Conservation (phyloP, 2,329 filamentous ascomycete genomes). For the Geosmithia putterillii region DNA sequence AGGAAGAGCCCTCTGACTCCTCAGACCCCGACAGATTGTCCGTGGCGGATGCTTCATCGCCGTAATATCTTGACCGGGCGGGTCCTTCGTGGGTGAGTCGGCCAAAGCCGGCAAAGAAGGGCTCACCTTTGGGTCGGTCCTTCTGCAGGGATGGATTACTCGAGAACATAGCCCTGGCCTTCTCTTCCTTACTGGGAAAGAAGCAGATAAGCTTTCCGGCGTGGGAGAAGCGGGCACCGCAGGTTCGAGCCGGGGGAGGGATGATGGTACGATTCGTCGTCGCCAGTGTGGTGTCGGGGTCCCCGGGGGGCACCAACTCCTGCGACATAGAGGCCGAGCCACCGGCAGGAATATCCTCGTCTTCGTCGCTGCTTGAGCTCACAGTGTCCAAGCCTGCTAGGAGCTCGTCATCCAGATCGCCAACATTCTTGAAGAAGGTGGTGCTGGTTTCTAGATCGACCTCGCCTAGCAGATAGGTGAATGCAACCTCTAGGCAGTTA, state of each 20-base stretch:
- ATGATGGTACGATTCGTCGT: slow-evolving; percentile 38
- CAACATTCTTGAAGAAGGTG: slow-evolving; percentile 49
- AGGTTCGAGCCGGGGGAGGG: slow-evolving; percentile 43
- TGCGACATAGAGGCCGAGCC: slow-evolving; percentile 49
- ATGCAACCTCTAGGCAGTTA: slow-evolving; percentile 49
- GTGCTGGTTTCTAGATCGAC: slow-evolving; percentile 48
- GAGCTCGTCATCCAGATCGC: slow-evolving; percentile 39
- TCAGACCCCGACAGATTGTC: slow-evolving; percentile 39
- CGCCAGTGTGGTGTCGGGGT: slow-evolving; percentile 39
- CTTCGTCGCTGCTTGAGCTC: slow-evolving; percentile 79
- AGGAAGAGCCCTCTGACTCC: slow-evolving; percentile 31
- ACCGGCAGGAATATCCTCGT: slow-evolving; percentile 40
- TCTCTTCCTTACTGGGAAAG: slow-evolving; percentile 56
- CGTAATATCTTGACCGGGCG: slow-evolving; percentile 30
- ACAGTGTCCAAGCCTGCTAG: slow-evolving; percentile 51
- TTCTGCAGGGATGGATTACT: slow-evolving; percentile 30
- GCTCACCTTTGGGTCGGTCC: slow-evolving; percentile 38
- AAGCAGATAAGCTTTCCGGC: slow-evolving; percentile 55
- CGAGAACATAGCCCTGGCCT: slow-evolving; percentile 36
- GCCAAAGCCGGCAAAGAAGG: slow-evolving; percentile 45
- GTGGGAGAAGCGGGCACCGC: slow-evolving; percentile 48
- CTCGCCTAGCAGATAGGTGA: slow-evolving; percentile 52
- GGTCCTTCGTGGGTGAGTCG: slow-evolving; percentile 38
- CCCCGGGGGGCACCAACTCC: slow-evolving; percentile 37
- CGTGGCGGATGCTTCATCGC: slow-evolving; percentile 37